Evolutionary conservation across 129 eudicot genomes (phyloP), one percentile per base, ranked within the genome.

Genomic region (Centella asiatica): DNA sequence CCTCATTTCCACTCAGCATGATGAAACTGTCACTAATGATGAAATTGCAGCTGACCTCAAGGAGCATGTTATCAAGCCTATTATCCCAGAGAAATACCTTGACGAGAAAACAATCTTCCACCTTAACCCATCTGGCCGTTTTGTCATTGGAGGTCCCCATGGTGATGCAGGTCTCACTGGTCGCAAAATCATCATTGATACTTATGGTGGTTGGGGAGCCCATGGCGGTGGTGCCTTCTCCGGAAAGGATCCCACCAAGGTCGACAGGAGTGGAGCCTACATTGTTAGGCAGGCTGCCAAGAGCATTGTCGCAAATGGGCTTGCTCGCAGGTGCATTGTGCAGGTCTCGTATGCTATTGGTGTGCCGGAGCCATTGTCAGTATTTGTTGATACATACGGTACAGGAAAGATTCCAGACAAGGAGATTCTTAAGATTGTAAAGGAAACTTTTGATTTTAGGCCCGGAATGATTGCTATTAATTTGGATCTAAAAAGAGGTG

Each of bases 151-250:
- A 40, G 88, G 88, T 8, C 88, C 88, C 39, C 88, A 82, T 48
- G 88, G 88, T 37, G 88, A 82, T 54, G 88, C 88, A 13, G 88
- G 88, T 45, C 88, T 82, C 33, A 82, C 88, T 3, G 88, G 88
- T 27, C 83, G 88, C 24, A 82, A 82, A 60, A 82, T 82, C 73
- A 82, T 82, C 49, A 78, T 81, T n/a, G 86, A 80, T 58, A 79
- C 85, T 31, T 79, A 79, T 45, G 85, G 85, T 53, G 85, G 85
- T 49, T 79, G 85, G 85, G 85, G 85, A 15, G 85, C 85, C 28
- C 85, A 79, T 24, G 85, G 85, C 39, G 85, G 85, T 18, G 85
- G 85, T 52, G 85, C 85, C 44, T 80, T 80, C 76, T 80, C 85
- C 2, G 85, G 85, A 18, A 80, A 80, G 66, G 85, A 80, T 72